Evolutionary conservation across 257 asterid genomes (phyloP).

Genomic region (Rehmannia glutinosa): DNA sequence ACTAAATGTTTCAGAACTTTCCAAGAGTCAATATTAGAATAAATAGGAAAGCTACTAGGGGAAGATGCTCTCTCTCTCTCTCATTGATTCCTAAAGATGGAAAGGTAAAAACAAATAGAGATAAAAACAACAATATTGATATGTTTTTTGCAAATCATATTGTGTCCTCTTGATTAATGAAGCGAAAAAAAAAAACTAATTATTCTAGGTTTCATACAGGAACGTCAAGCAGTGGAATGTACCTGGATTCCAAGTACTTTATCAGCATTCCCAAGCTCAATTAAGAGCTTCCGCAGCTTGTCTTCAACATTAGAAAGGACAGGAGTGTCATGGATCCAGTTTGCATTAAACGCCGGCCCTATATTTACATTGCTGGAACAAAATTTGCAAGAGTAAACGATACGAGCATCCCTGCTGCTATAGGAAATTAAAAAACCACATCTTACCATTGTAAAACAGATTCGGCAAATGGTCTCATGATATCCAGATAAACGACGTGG

Average conservation of each 20-base stretch:
- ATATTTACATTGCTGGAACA: conserved; percentile 65
- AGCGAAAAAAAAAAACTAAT: neutral
- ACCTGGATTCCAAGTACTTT: conserved; percentile 99
- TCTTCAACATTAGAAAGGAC: conserved; percentile 73
- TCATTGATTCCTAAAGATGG: too few relatives aligned
- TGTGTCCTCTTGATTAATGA: neutral
- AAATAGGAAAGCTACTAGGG: too few relatives aligned
- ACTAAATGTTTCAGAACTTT: too few relatives aligned
- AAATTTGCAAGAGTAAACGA: conserved; percentile 26
- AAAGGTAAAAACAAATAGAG: neutral
- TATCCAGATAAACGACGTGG: conserved; percentile 67
- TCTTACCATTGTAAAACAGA: conserved; percentile 77
- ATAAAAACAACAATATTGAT: neutral
- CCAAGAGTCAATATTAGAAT: too few relatives aligned
- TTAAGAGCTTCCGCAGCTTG: conserved; percentile 77
- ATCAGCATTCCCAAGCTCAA: conserved; percentile 78
- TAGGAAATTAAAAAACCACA: conserved; percentile 14
- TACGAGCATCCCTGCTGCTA: conserved; percentile 15
- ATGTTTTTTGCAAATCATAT: too few relatives aligned
- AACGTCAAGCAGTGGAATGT: conserved; percentile 1
- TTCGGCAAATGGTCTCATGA: conserved; percentile 99
- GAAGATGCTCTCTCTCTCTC: too few relatives aligned
- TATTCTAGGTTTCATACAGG: conserved; percentile 1
- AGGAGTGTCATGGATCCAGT: conserved; percentile 79
- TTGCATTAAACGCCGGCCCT: conserved; percentile 58